Evolutionary conservation across 2,329 filamentous ascomycete species (phyloP).

Genomic region (Trichoderma sp.): DNA sequence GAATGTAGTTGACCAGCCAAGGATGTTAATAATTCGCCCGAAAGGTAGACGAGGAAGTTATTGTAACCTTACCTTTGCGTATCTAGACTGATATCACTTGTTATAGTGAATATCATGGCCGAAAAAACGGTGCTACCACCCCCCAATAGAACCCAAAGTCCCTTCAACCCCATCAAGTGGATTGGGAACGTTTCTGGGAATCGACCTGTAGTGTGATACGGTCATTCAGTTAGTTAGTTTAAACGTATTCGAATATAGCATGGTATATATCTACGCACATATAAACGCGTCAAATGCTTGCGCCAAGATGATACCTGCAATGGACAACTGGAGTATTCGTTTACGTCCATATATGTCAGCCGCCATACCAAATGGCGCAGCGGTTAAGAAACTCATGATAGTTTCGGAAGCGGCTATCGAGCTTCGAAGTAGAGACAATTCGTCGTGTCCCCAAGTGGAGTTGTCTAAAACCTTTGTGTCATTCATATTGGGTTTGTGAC

Average conservation of each 20-base stretch:
- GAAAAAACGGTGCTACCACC: constrained; percentile 16
- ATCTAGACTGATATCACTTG: constrained; percentile 8
- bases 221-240: neutral
- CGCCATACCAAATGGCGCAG: constrained; percentile 11
- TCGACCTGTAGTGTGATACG: neutral
- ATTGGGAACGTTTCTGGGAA: constrained; percentile 9
- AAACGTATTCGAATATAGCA: neutral
- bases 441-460: neutral
- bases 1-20: constrained; percentile 8
- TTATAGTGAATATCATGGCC: constrained; percentile 6
- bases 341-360: constrained; percentile 14
- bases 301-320: constrained; percentile 8
- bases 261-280: constrained; percentile 5
- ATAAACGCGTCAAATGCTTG: constrained; percentile 14
- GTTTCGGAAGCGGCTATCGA: neutral
- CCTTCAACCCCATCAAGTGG: constrained; percentile 9
- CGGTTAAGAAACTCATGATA: constrained; percentile 5
- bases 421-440: constrained; percentile 9
- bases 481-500: constrained; percentile 1
- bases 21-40: neutral
- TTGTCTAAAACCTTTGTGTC: neutral
- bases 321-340: constrained; percentile 12
- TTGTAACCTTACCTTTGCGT: constrained; percentile 1
- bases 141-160: constrained; percentile 2
- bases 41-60: neutral